Conservation (phyloP, 2,329 filamentous ascomycete species). For the Immersiporthe knoxdaviesiana region DNA sequence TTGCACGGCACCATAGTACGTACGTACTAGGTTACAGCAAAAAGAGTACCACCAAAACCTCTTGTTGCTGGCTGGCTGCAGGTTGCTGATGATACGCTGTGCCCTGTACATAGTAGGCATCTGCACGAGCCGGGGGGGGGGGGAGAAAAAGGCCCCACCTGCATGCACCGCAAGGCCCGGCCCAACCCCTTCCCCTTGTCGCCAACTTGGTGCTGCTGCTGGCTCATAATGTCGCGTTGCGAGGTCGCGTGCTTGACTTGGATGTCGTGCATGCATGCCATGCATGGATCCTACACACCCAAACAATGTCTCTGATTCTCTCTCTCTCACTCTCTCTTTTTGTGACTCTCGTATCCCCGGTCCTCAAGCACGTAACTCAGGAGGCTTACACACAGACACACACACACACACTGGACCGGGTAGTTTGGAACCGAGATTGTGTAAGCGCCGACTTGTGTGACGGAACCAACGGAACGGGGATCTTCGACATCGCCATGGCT, state of each 20-base stretch:
- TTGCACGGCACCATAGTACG: background rate
- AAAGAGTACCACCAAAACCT: background rate
- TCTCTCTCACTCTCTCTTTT: no score
- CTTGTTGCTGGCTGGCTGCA: background rate
- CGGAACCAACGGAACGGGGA: background rate
- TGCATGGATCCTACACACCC: background rate
- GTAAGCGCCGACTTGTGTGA: constrained; percentile 21
- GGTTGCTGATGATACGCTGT: background rate
- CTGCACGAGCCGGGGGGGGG: background rate
- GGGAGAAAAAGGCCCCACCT: background rate
- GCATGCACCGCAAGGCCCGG: constrained; percentile 1
- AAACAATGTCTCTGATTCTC: background rate
- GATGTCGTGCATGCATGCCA: constrained; percentile 1
- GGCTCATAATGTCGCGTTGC: background rate
- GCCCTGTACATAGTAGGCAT: no score
- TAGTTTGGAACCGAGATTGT: constrained; percentile 3
- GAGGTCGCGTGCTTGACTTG: background rate
- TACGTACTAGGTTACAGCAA: no score
- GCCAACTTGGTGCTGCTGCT: background rate
- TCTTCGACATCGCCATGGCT: constrained; percentile 6
- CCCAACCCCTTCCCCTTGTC: background rate
- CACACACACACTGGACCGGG: background rate
- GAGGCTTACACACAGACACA: background rate
- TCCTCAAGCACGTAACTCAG: background rate
- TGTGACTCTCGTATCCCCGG: background rate